Evolutionary conservation across 2,329 filamentous ascomycete species (phyloP), one percentile per base, ranked within the genome.

Genomic region (Sarocladium kiliense): DNA sequence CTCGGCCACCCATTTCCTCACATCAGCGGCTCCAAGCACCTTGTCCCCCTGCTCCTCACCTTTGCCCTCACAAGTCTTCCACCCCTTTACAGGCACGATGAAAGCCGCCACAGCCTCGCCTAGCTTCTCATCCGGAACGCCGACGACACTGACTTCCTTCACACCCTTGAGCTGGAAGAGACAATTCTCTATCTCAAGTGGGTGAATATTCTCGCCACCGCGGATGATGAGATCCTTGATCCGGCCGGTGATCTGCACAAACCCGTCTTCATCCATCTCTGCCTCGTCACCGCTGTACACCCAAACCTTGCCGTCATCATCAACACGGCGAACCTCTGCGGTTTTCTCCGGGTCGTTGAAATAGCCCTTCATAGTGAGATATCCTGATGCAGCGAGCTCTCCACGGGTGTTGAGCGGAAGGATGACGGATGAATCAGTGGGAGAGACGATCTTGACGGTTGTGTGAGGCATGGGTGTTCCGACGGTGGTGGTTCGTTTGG

Each of bases 151-250:
- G 2, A 84, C 90, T 60, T 97, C 91, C 14, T 78, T 76, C 0
- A 97, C 77, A 3, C 77, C 76, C 2, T 82, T 78, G 65, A 93
- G 86, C 39, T 82, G 81, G 58, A 96, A 84, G 5, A 97, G 78
- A 61, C 85, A 93, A 66, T 95, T 92, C 69, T 99, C 94, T 2
- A 97, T 80, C 69, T 97, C 94, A 5, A 96, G 77, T 0, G 94
- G 94, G 68, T 96, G 90, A 55, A 97, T 96, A 68, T 99, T 99
- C 69, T 97, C 94, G 23, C 94, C 94, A 26, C 89, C 93, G 25
- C 91, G 83, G 66, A 97, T 97, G 63, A 99, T 97, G 55, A 97
- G 72, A 67, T 99, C 94, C 71, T 97, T 97, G 66, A 96, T 93
- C 16, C 92, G 80, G 2, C 92, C 91, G 1, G 91, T 97, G 65